phyloP scores from a whole-genome alignment of 371 early-diverging fungal genomes.

The Gilbertella persicaria region DNA sequence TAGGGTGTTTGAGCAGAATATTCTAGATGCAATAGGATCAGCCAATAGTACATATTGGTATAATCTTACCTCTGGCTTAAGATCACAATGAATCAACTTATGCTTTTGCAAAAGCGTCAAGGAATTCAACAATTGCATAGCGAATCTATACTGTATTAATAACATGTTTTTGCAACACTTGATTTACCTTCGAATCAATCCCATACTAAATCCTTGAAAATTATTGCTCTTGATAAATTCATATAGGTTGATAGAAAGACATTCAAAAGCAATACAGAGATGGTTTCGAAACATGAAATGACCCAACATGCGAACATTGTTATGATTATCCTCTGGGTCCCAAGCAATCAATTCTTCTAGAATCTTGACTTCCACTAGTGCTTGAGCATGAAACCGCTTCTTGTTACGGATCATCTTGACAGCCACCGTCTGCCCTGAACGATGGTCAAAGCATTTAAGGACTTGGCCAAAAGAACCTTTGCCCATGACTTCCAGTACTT shows the following conservation, averaged over 20 bases:
- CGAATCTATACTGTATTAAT: constrained; percentile 37
- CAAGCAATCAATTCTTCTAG: constrained; percentile 62
- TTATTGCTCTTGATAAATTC: constrained; percentile 85
- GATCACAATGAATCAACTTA: constrained; percentile 87
- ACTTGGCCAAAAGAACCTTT: constrained; percentile 95
- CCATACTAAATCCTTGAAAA: constrained; percentile 79
- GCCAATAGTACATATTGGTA: neutral
- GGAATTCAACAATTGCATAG: constrained; percentile 75
- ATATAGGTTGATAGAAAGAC: constrained; percentile 86
- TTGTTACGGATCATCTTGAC: constrained; percentile 90
- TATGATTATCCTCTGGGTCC: constrained; percentile 66
- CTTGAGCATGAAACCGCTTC: constrained; percentile 87
- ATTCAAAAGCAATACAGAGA: constrained; percentile 89
- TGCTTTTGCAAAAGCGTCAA: constrained; percentile 62
- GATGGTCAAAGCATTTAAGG: constrained; percentile 80
- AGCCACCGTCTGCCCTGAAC: constrained; percentile 74
- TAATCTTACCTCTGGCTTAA: constrained; percentile 79
- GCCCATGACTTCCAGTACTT: constrained; percentile 79
- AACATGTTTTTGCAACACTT: too few species aligned
- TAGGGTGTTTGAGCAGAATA: constrained; percentile 61
- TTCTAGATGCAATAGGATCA: constrained; percentile 41
- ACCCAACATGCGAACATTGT: constrained; percentile 76
- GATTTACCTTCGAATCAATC: constrained; percentile 56
- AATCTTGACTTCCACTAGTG: constrained; percentile 84
- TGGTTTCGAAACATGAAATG: constrained; percentile 86